A percentile compares a stretch with the other conserved stretches of the same genome.
Conservation (phyloP, 2,329 filamentous ascomycete species). For the Penicillium aurantiogriseum region DNA sequence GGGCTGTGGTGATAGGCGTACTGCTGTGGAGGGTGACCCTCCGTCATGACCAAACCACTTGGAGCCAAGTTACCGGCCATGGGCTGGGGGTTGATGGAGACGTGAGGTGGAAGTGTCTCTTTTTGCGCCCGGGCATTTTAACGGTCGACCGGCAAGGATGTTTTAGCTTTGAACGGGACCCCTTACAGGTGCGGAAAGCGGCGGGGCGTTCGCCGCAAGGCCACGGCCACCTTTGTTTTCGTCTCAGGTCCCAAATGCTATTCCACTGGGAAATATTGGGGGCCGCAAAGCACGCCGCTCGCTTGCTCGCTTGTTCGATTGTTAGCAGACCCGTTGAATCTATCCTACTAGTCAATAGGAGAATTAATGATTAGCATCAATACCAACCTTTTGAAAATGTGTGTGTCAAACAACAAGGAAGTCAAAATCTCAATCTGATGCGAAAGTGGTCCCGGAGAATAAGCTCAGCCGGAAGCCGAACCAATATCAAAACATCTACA, state of each 20-base stretch:
- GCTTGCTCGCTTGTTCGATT: no score
- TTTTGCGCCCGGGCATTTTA: no score
- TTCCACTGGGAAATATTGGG: not conserved
- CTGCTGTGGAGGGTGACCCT: no score
- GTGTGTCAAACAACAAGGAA: not conserved
- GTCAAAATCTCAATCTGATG: not conserved
- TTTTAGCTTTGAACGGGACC: not conserved
- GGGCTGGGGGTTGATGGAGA: no score
- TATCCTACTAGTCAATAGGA: not conserved
- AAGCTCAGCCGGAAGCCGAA: not conserved
- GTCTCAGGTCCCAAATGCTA: not conserved
- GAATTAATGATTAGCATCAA: not conserved
- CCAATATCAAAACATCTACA: not conserved
- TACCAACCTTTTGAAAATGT: not conserved
- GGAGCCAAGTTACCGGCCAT: no score
- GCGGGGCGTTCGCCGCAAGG: not conserved
- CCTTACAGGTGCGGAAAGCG: not conserved
- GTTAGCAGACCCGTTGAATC: no score
- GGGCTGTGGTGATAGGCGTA: no score
- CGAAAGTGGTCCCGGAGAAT: not conserved
- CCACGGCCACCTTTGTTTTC: not conserved
- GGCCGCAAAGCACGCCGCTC: no score
- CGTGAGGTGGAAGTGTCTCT: no score
- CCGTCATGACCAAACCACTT: no score
- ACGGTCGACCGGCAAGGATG: not conserved